Evolutionary conservation across 208 protist species (phyloP), one percentile per base, ranked within the genome.

Genomic region (Vickermania ingenoplastis): DNA sequence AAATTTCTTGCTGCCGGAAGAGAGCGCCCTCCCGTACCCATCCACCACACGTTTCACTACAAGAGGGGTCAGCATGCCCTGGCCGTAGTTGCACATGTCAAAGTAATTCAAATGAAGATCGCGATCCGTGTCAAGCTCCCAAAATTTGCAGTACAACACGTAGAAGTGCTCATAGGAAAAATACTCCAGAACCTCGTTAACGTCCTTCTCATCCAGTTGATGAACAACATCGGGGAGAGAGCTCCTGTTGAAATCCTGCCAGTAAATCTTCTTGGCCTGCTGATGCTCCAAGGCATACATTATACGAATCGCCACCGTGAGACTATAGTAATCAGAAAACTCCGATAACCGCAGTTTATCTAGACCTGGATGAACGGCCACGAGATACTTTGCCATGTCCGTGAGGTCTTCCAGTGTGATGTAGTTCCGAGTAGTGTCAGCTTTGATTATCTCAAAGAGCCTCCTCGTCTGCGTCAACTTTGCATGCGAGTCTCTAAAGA

Each of bases 161-260:
- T 99, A 99, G 63, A 99, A 99, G 70, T 99, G 97, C 80, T 99
- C 97, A 73, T 99, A 99, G 7, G 86, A 97, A 69, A 99, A 99
- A 73, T 95, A 99, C 29, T 82, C 74, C 1, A 89, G 67, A 21
- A 91, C 86, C 25, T 79, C 64, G 67, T 97, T 97, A 17, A 95
- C 89, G 55, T 97, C 89, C 62, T 83, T 79, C 51, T 67, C 71
- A 65, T 96, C 90, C 13, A 96, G 62, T 52, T 83, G 60, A 66
- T 71, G 64, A 65, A 97, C 80, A 31, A 75, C 73, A 53, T 94
- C 90, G 1, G 86, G 78, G 31, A 98, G 65, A 63, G 89, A 67
- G 66, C 77, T 94, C 54, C 77, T 74, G 57, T 89, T 78, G 51
- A 97, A 92, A 56, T 96, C 90, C 45, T 64, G 72, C 66, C 91